Evolutionary conservation across 495 filamentous ascomycete species (phyloP).

Genomic region (Oidiodendron maius): DNA sequence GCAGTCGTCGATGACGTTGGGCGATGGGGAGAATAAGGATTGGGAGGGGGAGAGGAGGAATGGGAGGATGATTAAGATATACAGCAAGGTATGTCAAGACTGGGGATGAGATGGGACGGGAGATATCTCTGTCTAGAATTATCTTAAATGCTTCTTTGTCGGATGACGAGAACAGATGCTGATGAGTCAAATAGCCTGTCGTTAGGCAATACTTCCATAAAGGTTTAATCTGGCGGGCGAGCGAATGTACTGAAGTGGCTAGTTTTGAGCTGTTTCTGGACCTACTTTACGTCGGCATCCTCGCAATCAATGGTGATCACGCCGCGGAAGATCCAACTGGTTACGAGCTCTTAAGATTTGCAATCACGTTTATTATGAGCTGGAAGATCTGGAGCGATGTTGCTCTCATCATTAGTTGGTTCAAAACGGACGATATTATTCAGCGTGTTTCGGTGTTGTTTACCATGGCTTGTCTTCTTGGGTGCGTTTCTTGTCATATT

Average conservation of each 20-base stretch:
- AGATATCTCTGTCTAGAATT: neutral
- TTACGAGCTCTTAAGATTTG: constrained; percentile 41
- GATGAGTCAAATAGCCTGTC: constrained; percentile 31
- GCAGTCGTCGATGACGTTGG: constrained; percentile 25
- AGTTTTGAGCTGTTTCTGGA: constrained; percentile 55
- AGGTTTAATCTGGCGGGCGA: constrained; percentile 52
- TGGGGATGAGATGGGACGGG: neutral
- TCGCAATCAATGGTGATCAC: constrained; percentile 51
- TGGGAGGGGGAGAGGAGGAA: constrained; percentile 37
- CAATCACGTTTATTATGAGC: constrained; percentile 48
- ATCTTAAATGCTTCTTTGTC: neutral
- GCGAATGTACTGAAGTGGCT: constrained; percentile 43
- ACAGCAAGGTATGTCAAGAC: constrained; percentile 27
- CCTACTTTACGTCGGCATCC: constrained; percentile 37
- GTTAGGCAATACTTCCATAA: constrained; percentile 58
- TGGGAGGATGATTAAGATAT: constrained; percentile 43
- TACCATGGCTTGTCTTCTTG: constrained; percentile 48
- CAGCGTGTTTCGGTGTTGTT: constrained; percentile 48
- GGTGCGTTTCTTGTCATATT: too few species aligned
- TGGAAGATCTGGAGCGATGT: constrained; percentile 58
- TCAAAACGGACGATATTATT: constrained; percentile 52
- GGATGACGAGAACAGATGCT: neutral
- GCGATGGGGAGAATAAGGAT: constrained; percentile 31
- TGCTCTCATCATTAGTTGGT: constrained; percentile 45
- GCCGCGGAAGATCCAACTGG: constrained; percentile 43